Percentiles rank a stretch among this genome's conserved stretches.
These are phyloP conservation scores for Coprinellus micaceus DNA, from an alignment of 768 basidiomycete species.

Conservation along the genomic window DNA sequence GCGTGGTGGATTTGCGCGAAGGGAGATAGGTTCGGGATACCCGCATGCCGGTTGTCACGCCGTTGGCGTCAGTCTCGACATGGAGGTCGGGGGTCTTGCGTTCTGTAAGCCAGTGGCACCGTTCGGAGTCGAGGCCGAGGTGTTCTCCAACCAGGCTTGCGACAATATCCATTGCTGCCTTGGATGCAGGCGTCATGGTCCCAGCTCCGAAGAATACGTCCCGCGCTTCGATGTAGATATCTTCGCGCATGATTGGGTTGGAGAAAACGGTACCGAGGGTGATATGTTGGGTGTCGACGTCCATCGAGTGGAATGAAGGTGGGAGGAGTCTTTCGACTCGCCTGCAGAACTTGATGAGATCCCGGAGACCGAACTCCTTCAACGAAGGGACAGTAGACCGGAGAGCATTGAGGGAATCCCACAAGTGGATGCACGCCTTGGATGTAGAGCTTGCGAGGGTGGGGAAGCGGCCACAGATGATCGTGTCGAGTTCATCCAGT, in stretches of 20 bases:
- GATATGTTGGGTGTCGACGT: constrained; percentile 29
- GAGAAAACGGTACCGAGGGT: constrained; percentile 50
- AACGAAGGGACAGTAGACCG: constrained; percentile 47
- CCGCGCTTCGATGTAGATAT: constrained; percentile 81
- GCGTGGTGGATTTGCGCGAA: constrained; percentile 39
- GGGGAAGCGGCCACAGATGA: constrained; percentile 66
- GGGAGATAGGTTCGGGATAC: constrained; percentile 62
- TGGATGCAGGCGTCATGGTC: constrained; percentile 48
- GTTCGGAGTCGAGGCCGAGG: constrained; percentile 66
- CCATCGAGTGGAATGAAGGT: constrained; percentile 39
- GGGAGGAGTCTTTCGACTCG: constrained; percentile 66
- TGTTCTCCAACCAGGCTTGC: constrained; percentile 54
- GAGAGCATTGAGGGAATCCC: constrained; percentile 56
- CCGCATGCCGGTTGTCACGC: constrained; percentile 50
- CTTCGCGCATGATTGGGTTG: constrained; percentile 77
- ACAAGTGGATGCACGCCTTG: constrained; percentile 58
- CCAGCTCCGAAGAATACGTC: constrained; percentile 90
- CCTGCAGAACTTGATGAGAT: constrained; percentile 79
- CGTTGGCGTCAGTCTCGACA: constrained; percentile 65
- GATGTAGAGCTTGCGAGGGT: constrained; percentile 49
- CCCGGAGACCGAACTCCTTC: constrained; percentile 68
- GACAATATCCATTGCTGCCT: constrained; percentile 46
- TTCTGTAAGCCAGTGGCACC: constrained; percentile 65
- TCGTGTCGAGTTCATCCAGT: constrained; percentile 61
- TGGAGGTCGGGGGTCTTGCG: constrained; percentile 65